These are phyloP conservation scores for Sugiyamaella novakii DNA, from an alignment of 1,139 yeast species.

Conservation along the genomic window DNA sequence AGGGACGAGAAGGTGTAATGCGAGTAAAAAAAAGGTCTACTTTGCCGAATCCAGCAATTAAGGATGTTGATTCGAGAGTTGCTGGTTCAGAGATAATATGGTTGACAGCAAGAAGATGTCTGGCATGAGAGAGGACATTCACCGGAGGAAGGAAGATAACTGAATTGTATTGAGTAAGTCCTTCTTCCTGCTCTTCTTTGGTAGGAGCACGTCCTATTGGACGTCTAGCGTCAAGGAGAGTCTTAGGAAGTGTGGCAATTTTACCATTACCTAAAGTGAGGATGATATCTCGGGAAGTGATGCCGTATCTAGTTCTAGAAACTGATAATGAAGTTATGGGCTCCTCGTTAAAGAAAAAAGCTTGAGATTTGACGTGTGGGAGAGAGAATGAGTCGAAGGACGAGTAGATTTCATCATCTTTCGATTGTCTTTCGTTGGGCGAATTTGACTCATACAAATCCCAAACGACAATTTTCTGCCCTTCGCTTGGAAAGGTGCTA, in stretches of 20 bases:
- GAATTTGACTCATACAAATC: conserved; percentile 72
- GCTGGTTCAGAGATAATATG: conserved; percentile 59
- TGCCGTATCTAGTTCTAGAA: conserved; percentile 70
- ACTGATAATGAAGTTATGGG: conserved; percentile 54
- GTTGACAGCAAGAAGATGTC: conserved; percentile 41
- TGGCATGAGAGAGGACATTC: conserved; percentile 48
- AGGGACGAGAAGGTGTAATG: conserved; percentile 79
- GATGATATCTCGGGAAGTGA: conserved; percentile 70
- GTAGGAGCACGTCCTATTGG: conserved; percentile 56
- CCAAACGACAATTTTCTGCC: conserved; percentile 66
- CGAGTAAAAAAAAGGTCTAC: conserved; percentile 73
- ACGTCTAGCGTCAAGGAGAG: conserved; percentile 42
- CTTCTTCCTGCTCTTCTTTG: conserved; percentile 60
- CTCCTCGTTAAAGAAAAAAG: conserved; percentile 62
- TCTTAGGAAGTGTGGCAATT: conserved; percentile 70
- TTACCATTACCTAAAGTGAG: conserved; percentile 61
- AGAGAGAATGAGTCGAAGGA: conserved; percentile 43
- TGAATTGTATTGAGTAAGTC: conserved; percentile 68
- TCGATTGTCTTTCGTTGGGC: conserved; percentile 49
- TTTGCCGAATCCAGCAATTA: conserved; percentile 64
- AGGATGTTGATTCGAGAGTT: conserved; percentile 75
- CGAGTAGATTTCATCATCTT: conserved; percentile 39
- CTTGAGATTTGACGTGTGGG: conserved; percentile 54
- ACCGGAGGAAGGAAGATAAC: conserved; percentile 53
- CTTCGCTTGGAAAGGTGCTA: conserved; percentile 52